Conservation (phyloP, 495 filamentous ascomycete genomes). For the Annulohypoxylon nitens region DNA sequence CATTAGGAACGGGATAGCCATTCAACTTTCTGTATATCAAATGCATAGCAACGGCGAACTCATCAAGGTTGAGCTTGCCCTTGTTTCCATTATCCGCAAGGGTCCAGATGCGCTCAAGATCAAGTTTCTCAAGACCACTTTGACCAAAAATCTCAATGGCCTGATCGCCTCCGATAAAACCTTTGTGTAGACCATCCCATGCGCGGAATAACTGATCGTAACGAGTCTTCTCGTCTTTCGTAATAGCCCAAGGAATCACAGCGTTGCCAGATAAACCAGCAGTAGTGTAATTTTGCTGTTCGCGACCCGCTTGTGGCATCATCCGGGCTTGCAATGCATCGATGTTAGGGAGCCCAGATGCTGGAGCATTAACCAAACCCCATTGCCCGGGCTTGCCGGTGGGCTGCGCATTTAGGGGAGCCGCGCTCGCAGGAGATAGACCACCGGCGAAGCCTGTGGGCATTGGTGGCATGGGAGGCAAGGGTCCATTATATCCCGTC, state of each 20-base stretch:
- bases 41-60: constrained; percentile 99
- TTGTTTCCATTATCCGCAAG: constrained; percentile 93
- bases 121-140: constrained; percentile 89
- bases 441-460: constrained; percentile 81
- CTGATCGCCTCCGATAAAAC: constrained; percentile 91
- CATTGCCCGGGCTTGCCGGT: constrained; percentile 97
- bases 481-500: constrained; percentile 76
- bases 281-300: constrained; percentile 87
- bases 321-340: constrained; percentile 94
- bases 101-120: constrained; percentile 95
- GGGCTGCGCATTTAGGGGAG: constrained; percentile 89
- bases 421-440: constrained; percentile 73
- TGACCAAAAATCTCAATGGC: constrained; percentile 98
- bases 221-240: constrained; percentile 97
- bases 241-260: constrained; percentile 97
- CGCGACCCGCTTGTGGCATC: constrained; percentile 97
- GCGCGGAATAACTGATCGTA: constrained; percentile 96
- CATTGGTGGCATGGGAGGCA: constrained; percentile 95
- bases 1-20: constrained; percentile 92
- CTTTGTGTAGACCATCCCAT: constrained; percentile 96
- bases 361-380: constrained; percentile 95
- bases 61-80: constrained; percentile 94
- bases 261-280: constrained; percentile 91
- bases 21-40: constrained; percentile 97
- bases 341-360: constrained; percentile 91